Evolutionary conservation across 2,329 filamentous ascomycete genomes (phyloP).

Genomic region (Gliomastix tumulicola): DNA sequence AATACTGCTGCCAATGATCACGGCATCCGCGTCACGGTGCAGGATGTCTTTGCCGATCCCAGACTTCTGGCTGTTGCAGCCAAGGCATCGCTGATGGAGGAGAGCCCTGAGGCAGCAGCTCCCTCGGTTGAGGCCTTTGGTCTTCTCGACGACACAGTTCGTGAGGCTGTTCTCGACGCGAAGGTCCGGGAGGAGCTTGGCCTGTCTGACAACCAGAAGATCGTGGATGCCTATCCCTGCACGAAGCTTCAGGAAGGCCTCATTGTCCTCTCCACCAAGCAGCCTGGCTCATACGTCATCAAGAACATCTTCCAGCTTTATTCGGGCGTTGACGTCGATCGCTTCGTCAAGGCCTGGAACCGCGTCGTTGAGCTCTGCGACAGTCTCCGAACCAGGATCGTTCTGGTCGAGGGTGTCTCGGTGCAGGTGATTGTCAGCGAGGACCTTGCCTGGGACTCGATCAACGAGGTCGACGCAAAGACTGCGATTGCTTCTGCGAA

Average conservation of each 20-base stretch:
- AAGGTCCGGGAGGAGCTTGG: neutral
- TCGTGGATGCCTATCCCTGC: constrained; percentile 28
- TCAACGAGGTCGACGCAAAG: neutral
- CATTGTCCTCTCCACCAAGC: constrained; percentile 22
- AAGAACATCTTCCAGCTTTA: constrained; percentile 15
- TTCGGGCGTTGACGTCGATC: constrained; percentile 7
- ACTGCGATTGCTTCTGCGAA: neutral
- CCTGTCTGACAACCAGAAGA: neutral
- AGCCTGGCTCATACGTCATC: constrained; percentile 26
- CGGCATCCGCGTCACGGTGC: constrained; percentile 6
- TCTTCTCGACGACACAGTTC: neutral
- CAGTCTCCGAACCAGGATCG: constrained; percentile 6
- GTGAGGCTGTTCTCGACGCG: neutral
- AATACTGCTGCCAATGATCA: neutral
- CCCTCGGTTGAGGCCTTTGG: neutral
- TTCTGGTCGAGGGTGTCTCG: neutral
- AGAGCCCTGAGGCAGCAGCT: neutral
- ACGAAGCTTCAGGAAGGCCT: constrained; percentile 32
- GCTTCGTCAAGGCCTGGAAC: constrained; percentile 19
- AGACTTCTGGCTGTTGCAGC: neutral
- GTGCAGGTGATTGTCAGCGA: neutral
- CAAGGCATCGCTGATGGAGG: neutral
- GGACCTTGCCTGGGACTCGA: neutral
- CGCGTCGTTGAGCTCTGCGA: constrained; percentile 1
- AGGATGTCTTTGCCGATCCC: constrained; percentile 8